Evolutionary conservation across 345 rosid species (phyloP), one percentile per base, ranked within the genome.

Genomic region (Euclidium syriacum): DNA sequence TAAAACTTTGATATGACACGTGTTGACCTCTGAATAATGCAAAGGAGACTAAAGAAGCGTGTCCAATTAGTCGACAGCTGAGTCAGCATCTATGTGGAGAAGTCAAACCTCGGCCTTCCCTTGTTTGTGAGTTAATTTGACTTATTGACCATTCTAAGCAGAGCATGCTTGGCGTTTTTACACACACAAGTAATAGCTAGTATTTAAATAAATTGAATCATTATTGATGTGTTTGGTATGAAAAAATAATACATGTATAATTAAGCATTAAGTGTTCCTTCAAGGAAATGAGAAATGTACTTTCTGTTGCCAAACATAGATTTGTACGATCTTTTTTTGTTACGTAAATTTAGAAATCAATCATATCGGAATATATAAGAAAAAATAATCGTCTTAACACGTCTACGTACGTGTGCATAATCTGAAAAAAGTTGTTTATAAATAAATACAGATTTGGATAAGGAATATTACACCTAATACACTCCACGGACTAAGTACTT

Each of bases 21-120:
- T 60, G 67, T 19, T 11, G 2, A 34, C 0, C 1, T 2, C 0
- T 50, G 3, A 41, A 11, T 59, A 18, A 23, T 42, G 38, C n/a
- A 22, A 52, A 5, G 29, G 35, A 3, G 18, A 50, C 30, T 11
- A 32, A 52, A 52, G 67, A 52, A 69, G 48, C 73, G 73, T 70
- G 74, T 70, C 63, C 26, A 53, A 62, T 27, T 53, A 62, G 74
- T 17, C 27, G 74, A 62, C 68, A 61, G 62, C 73, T 27, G 64
- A 58, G 46, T 68, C 60, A 41, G 44, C 65, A 58, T 50, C 22
- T 50, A 38, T 17, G 52, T 40, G 59, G 18, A 38, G 14, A 60
- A 52, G 73, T 69, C 73, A 60, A 69, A 60, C 39, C 61, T 60
- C 32, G 12, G 24, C 39, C 58, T n/a, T 49, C 58, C 35, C 51